These are phyloP conservation scores for Suillus bovinus DNA, from an alignment of 768 basidiomycete genomes.

Conservation along the genomic window DNA sequence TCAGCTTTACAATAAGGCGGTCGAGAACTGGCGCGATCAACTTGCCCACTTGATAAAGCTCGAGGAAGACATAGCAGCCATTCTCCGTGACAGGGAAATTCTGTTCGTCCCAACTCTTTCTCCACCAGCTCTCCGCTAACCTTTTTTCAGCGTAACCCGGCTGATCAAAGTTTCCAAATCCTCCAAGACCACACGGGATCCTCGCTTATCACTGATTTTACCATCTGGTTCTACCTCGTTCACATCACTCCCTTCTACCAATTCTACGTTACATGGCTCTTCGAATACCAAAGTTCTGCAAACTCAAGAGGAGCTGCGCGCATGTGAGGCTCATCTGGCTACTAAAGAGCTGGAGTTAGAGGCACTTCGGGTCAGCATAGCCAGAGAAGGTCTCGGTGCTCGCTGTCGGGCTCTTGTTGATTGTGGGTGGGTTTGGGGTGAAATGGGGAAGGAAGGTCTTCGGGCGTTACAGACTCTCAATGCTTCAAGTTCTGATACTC, in stretches of 20 bases:
- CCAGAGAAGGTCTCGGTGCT: constrained; percentile 60
- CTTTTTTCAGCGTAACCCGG: constrained; percentile 60
- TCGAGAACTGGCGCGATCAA: constrained; percentile 67
- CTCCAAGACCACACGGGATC: constrained; percentile 41
- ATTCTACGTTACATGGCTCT: constrained; percentile 22
- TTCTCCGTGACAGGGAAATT: constrained; percentile 78
- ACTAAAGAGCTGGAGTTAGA: constrained; percentile 68
- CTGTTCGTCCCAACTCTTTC: constrained; percentile 49
- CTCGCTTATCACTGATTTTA: constrained; percentile 31
- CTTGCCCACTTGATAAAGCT: constrained; percentile 60
- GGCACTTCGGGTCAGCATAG: constrained; percentile 48
- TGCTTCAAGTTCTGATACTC: background rate
- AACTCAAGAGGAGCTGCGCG: constrained; percentile 78
- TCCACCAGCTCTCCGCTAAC: background rate
- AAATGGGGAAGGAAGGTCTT: constrained; percentile 65
- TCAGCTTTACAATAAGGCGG: constrained; percentile 52
- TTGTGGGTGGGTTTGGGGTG: constrained; percentile 67
- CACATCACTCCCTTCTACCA: constrained; percentile 39
- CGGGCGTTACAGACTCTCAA: constrained; percentile 22
- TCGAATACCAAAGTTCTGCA: constrained; percentile 50
- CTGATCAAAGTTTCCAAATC: constrained; percentile 77
- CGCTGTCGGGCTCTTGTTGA: constrained; percentile 67
- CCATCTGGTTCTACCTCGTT: constrained; percentile 44
- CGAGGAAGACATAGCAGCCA: constrained; percentile 72
- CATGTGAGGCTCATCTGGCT: constrained; percentile 76